Evolutionary conservation across 805 yeast species (phyloP), one percentile per base, ranked within the genome.

Genomic region (Candida suzukii): DNA sequence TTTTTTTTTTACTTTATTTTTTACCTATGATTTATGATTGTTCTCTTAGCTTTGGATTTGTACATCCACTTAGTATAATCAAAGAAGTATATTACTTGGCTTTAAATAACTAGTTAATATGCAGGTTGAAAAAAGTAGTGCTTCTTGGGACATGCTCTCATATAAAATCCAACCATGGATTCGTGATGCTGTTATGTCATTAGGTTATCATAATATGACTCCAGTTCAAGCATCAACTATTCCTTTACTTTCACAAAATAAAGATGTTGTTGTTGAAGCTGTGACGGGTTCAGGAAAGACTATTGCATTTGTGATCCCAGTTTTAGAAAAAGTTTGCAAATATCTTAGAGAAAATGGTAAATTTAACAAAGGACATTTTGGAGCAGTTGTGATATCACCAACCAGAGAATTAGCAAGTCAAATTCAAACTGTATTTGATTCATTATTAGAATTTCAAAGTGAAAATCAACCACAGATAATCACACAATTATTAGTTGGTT

Each of bases 281-380:
- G 96, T 88, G 1, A 93, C 99, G 0, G 99, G 99, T 0, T 88
- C 97, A 0, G 99, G 99, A n/a, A 93, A 93, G 58, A 93, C 99
- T 0, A 60, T 90, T n/a, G 83, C 97, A 3, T 93, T 85, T 65
- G 77, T 80, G 4, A 71, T 93, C 2, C 99, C 99, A 0, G 73
- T 85, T 1, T 53, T 88, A 4, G 91, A 88, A 51, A 81, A 79
- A 49, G 61, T 88, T 8, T 50, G 57, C n/a, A 60, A 48, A 26
- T 49, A 51, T 29, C 6, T 53, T 7, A 27, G 41, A 22, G 45
- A 48, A 27, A 63, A 62, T 19, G 28, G 45, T 17, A 64, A 63
- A 3, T 53, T 73, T 18, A 72, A 68, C 43, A 73, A 70, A 46
- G 95, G 93, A 11, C 81, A 80, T 46, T 75, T 87, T 56, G 74